Conservation (phyloP, 2,329 filamentous ascomycete species). For the Talaromyces sp. region DNA sequence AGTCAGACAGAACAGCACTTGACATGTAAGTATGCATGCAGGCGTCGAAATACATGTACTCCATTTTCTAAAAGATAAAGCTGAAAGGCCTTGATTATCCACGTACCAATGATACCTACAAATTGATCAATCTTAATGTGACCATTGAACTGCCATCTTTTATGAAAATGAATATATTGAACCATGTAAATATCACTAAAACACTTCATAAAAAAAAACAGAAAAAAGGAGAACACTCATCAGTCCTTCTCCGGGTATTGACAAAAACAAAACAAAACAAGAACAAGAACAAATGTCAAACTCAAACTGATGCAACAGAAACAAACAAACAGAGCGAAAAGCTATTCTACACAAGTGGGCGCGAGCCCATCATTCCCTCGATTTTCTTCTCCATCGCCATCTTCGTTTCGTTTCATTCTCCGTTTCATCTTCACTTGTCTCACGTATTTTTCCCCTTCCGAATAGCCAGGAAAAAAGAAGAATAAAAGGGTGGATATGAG, state of each 20-base stretch:
- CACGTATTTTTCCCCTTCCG: neutral
- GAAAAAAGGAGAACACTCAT: neutral
- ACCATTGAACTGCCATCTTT: neutral
- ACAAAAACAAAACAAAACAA: neutral
- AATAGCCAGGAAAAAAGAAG: neutral
- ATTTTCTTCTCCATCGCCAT: neutral
- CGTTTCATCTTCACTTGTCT: neutral
- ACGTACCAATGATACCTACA: too few relatives aligned
- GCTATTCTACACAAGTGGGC: neutral
- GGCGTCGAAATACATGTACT: neutral
- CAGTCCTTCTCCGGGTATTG: conserved; percentile 3
- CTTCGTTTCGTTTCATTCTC: too few relatives aligned
- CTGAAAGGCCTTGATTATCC: too few relatives aligned
- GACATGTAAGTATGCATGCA: neutral
- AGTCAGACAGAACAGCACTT: too few relatives aligned
- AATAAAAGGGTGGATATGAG: neutral
- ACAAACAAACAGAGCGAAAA: neutral
- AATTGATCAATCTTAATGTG: neutral
- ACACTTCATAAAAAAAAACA: neutral
- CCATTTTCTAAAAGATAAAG: too few relatives aligned
- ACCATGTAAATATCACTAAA: neutral
- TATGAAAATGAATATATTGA: neutral
- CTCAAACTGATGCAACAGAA: neutral
- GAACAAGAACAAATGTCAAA: neutral
- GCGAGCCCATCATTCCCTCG: neutral